Evolutionary conservation across 2,329 filamentous ascomycete genomes (phyloP).

Genomic region (Ophiognomonia clavigignenti-juglandacearum): DNA sequence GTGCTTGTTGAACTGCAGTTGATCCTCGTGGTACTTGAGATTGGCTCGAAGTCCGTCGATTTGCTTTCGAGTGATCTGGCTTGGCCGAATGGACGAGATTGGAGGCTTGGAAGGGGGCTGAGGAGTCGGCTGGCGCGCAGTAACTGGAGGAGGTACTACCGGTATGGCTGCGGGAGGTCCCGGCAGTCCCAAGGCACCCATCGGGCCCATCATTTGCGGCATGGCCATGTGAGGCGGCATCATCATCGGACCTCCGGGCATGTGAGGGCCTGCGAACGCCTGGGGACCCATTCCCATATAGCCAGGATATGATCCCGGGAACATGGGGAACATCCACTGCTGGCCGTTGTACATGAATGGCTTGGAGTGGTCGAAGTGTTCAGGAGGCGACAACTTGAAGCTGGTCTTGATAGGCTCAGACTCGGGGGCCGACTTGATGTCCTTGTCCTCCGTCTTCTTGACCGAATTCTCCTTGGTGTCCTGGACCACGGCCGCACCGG

Average conservation of each 20-base stretch:
- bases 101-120: constrained; percentile 33
- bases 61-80: constrained; percentile 57
- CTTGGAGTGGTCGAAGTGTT: constrained; percentile 40
- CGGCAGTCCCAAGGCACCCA: constrained; percentile 4
- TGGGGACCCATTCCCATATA: constrained; percentile 16
- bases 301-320: constrained; percentile 18
- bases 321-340: constrained; percentile 35
- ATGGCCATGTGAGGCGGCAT: constrained; percentile 19
- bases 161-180: constrained; percentile 3
- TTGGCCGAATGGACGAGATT: constrained; percentile 55
- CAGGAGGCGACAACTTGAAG: constrained; percentile 33
- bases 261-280: constrained; percentile 13
- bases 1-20: constrained; percentile 57
- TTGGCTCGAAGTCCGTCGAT: constrained; percentile 45
- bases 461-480: constrained; percentile 12
- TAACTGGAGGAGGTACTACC: constrained; percentile 9
- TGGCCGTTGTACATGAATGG: constrained; percentile 42
- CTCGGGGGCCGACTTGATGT: background rate
- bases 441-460: constrained; percentile 27
- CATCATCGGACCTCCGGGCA: constrained; percentile 19
- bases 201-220: constrained; percentile 16
- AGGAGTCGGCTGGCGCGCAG: constrained; percentile 16
- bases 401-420: constrained; percentile 27
- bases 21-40: constrained; percentile 53
- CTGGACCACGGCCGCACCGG: constrained; percentile 9